Conservation (phyloP, 2,329 filamentous ascomycete species). For the Cadophora sp. region DNA sequence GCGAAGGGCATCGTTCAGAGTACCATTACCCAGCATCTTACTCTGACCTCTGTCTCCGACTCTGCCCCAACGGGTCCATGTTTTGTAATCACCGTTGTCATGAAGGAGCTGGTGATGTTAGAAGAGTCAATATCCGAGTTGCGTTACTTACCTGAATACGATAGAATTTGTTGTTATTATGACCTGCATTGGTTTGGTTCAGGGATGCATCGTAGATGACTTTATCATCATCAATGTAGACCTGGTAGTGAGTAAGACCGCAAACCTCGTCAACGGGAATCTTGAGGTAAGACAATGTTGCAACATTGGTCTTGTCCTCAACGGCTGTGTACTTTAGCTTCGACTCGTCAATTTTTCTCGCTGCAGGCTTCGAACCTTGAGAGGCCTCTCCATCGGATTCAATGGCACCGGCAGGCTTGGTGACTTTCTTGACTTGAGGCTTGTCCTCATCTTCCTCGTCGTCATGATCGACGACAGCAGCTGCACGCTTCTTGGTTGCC, state of each 20-base stretch:
- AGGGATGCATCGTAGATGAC: slow-evolving; percentile 80
- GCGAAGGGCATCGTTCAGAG: slow-evolving; percentile 52
- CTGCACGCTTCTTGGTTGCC: slow-evolving; percentile 33
- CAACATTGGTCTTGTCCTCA: slow-evolving; percentile 33
- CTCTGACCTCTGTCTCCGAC: slow-evolving; percentile 67
- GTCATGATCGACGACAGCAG: slow-evolving; percentile 24
- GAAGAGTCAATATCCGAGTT: background rate
- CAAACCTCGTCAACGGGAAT: slow-evolving; percentile 60
- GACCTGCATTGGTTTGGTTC: slow-evolving; percentile 75
- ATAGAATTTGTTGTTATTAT: slow-evolving; percentile 88
- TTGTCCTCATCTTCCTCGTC: slow-evolving; percentile 36
- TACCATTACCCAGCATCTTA: slow-evolving; percentile 51
- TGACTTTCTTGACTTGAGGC: slow-evolving; percentile 42
- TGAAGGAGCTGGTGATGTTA: slow-evolving; percentile 49
- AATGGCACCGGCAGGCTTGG: slow-evolving; percentile 40
- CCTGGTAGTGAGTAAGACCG: slow-evolving; percentile 47
- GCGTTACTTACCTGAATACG: slow-evolving; percentile 50
- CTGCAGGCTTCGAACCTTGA: slow-evolving; percentile 11
- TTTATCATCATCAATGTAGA: slow-evolving; percentile 70
- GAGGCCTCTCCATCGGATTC: slow-evolving; percentile 33
- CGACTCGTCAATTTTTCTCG: slow-evolving; percentile 24
- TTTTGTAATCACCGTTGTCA: slow-evolving; percentile 52
- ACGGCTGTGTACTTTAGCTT: slow-evolving; percentile 39
- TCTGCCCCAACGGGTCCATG: slow-evolving; percentile 83
- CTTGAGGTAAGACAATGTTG: slow-evolving; percentile 52